A percentile compares a stretch with the other conserved stretches of the same genome.
Conservation (phyloP, 1,284 basidiomycete genomes). For the Leccinum variabile region DNA sequence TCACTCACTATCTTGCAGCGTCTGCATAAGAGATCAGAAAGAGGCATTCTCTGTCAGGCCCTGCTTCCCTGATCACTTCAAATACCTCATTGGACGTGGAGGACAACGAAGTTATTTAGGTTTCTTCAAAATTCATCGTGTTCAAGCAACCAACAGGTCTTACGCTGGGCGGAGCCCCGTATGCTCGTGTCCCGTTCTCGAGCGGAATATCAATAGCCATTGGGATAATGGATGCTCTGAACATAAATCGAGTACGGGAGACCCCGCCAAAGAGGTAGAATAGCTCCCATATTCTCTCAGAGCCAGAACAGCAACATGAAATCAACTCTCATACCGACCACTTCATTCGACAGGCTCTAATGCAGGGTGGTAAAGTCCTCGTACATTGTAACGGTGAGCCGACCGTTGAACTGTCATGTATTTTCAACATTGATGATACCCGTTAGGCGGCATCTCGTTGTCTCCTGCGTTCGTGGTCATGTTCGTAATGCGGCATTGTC, state of each 20-base stretch:
- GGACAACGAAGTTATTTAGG: conserved; percentile 85
- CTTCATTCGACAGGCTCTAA: conserved; percentile 79
- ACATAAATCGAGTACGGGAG: no score
- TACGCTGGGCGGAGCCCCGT: conserved; percentile 53
- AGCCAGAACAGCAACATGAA: no score
- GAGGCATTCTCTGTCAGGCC: conserved; percentile 87
- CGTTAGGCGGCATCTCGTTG: conserved; percentile 78
- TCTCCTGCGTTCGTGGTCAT: conserved; percentile 89
- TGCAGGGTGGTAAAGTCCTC: conserved; percentile 70
- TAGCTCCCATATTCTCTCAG: no score
- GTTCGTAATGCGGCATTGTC: conserved; percentile 86
- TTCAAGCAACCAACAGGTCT: not conserved
- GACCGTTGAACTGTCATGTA: not conserved
- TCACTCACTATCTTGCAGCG: conserved; percentile 42
- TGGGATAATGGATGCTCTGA: no score
- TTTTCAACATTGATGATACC: not conserved
- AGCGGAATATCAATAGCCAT: no score
- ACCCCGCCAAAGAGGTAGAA: no score
- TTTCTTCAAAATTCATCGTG: conserved; percentile 7
- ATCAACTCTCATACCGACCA: conserved; percentile 13
- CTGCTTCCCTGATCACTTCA: conserved; percentile 79
- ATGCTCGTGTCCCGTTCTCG: no score
- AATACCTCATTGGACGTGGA: conserved; percentile 83
- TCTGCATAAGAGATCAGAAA: conserved; percentile 84
- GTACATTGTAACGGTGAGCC: conserved; percentile 87